A percentile compares a stretch with the other conserved stretches of the same genome.
Evolutionary conservation across 139 green algal species (phyloP).

Genomic region (Penium margaritaceum): DNA sequence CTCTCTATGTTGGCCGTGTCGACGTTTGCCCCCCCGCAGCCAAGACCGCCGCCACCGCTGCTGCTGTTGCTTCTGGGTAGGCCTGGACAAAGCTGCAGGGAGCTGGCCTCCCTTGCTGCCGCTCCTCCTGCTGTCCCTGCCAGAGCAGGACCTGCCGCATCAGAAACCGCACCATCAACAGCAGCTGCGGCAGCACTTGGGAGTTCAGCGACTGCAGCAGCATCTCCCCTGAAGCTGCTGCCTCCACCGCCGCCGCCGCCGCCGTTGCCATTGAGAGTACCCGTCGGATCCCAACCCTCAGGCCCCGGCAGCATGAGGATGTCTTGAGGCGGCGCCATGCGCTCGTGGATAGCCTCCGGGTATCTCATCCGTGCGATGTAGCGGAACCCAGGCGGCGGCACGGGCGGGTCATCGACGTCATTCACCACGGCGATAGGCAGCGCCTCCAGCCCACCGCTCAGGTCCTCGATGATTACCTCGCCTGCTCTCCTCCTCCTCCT

Average conservation of each 20-base stretch:
- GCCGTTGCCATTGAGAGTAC: no score
- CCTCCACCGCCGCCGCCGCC: not conserved
- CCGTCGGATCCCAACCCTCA: no score
- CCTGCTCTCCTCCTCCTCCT: no score
- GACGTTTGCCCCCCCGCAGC: not conserved
- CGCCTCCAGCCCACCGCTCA: conserved; percentile 17
- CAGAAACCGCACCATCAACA: not conserved
- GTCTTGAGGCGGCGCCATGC: no score
- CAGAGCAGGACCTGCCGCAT: no score
- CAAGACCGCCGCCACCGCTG: not conserved
- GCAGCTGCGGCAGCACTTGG: not conserved
- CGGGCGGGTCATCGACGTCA: conserved; percentile 33
- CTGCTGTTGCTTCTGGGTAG: no score
- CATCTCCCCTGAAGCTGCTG: not conserved
- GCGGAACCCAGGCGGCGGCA: conserved; percentile 23
- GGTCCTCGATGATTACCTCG: conserved; percentile 16
- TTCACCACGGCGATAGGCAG: conserved; percentile 27
- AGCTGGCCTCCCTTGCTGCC: no score
- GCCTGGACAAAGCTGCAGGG: no score
- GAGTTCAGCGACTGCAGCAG: no score
- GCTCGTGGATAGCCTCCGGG: not conserved
- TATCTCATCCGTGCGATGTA: conserved; percentile 24
- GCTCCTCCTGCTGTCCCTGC: no score
- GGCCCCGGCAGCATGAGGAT: no score
- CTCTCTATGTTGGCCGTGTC: no score